Base-by-base conservation (phyloP, 352 stramenopile genomes). In the Thalassiosira mediterranea region DNA sequence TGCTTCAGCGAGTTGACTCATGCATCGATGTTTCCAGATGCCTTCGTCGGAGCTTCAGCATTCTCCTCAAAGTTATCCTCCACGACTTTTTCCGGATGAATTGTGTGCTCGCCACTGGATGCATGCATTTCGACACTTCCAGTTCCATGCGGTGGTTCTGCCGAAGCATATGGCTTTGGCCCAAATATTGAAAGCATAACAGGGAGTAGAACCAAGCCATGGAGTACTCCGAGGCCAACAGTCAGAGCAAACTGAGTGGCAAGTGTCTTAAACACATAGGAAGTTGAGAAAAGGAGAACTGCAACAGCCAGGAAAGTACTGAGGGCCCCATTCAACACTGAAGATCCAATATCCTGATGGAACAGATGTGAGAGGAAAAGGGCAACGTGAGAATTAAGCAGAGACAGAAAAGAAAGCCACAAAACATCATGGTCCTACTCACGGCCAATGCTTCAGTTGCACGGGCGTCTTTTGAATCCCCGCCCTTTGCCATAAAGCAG, bases 251-350 rank as follows among this genome's bases (percentile, higher is more conserved):
- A 94, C 57, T 92, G 86, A 29, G 79, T 90, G 11, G 93, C 93
- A 8, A 95, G 72, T 7, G 86, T 70, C 47, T 80, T 52, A 58
- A 95, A 95, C 1, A 94, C 90, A 60, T 93, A 94, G 7, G 80
- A 91, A 8, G 69, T 64, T 3, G 77, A 90, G 34, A 90, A 84
- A 13, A 87, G 61, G 3, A 94, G 73, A 26, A 95, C 79, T 8
- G 86, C 83, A 23, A 94, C 87, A n/a, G 90, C 90, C 38, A 94
- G 79, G 57, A 95, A 94, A 17, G 90, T 95, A 2, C 85, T 93
- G 13, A 91, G 76, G 15, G 83, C 90, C 26, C 89, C 90, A 60
- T 90, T 89, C 25, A 94, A 57, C 1, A 95, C 90, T 0, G 88
- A 81, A 4, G 84, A 69, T 40, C 90, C 90, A 51, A 94, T 94